Percentiles rank a stretch among this genome's conserved stretches.
phyloP scores from a whole-genome alignment of 176 grass and related monocot species.

The bread wheat (Triticum aestivum) region DNA sequence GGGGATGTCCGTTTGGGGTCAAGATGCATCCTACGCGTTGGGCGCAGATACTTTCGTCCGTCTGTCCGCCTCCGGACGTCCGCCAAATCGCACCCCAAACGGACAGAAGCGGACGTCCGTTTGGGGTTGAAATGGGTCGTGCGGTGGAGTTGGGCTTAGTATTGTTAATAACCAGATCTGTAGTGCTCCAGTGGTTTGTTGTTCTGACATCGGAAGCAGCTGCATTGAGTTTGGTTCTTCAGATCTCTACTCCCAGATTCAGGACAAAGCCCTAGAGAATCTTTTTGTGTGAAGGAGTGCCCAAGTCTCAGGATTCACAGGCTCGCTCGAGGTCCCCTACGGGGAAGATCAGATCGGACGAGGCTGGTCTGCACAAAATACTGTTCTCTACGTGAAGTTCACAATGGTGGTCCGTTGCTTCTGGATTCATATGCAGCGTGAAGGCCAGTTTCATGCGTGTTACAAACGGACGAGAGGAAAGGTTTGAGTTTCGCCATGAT shows the following conservation, averaged over 20 bases:
- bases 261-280: conserved; percentile 6
- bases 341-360: not conserved
- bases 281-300: conserved; percentile 16
- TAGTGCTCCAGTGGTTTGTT: conserved; percentile 4
- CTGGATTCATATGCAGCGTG: not conserved
- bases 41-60: no score
- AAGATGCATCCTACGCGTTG: no score
- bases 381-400: conserved; percentile 22
- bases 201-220: conserved; percentile 15
- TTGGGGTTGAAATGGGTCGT: no score
- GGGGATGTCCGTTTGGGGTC: no score
- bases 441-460: conserved; percentile 20
- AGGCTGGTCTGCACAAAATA: not conserved
- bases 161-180: conserved; percentile 14
- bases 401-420: not conserved
- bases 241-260: conserved; percentile 27
- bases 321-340: conserved; percentile 5
- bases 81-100: no score
- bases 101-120: no score
- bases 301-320: not conserved
- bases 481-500: not conserved
- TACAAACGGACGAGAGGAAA: conserved; percentile 45
- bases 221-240: conserved; percentile 16
- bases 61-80: no score
- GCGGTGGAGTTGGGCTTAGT: no score